Evolutionary conservation across 73 alveolate genomes (phyloP).

Genomic region (Paramecium bursaria): DNA sequence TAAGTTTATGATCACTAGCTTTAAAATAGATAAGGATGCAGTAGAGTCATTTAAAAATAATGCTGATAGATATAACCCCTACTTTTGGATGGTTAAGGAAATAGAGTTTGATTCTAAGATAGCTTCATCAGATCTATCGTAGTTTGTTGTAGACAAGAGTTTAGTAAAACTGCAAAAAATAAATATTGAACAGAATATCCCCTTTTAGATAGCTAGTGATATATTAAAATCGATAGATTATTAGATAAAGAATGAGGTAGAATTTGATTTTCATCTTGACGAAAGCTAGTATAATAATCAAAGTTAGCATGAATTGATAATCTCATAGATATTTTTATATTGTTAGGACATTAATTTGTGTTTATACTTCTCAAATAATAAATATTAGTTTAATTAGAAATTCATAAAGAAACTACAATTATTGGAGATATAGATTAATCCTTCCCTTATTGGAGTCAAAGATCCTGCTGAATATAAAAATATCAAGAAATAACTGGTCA

Average conservation of each 20-base stretch:
- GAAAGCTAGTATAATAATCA: slow-evolving; percentile 26
- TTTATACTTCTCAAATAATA: background rate
- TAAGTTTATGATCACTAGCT: slow-evolving; percentile 55
- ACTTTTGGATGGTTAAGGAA: slow-evolving; percentile 61
- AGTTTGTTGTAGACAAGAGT: slow-evolving; percentile 59
- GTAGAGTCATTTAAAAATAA: slow-evolving; percentile 54
- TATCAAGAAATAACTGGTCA: slow-evolving; percentile 30
- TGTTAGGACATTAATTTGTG: slow-evolving; percentile 19
- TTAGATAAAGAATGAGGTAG: slow-evolving; percentile 60
- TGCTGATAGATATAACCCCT: slow-evolving; percentile 64
- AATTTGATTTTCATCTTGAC: slow-evolving; percentile 61
- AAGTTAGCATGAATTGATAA: background rate
- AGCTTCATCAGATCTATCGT: slow-evolving; percentile 29
- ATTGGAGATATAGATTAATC: background rate
- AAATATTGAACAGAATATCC: slow-evolving; percentile 60
- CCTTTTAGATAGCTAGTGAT: slow-evolving; percentile 10
- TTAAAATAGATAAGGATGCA: slow-evolving; percentile 64
- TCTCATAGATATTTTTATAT: slow-evolving; percentile 40
- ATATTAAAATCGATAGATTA: slow-evolving; percentile 29
- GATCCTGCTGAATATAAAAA: slow-evolving; percentile 1
- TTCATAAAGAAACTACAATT: background rate
- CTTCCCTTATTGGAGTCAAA: background rate
- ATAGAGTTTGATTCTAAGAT: slow-evolving; percentile 63
- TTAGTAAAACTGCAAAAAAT: slow-evolving; percentile 51
- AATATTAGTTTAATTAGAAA: background rate